Evolutionary conservation across 2,329 filamentous ascomycete genomes (phyloP).

Genomic region (Epichloe hybrida): DNA sequence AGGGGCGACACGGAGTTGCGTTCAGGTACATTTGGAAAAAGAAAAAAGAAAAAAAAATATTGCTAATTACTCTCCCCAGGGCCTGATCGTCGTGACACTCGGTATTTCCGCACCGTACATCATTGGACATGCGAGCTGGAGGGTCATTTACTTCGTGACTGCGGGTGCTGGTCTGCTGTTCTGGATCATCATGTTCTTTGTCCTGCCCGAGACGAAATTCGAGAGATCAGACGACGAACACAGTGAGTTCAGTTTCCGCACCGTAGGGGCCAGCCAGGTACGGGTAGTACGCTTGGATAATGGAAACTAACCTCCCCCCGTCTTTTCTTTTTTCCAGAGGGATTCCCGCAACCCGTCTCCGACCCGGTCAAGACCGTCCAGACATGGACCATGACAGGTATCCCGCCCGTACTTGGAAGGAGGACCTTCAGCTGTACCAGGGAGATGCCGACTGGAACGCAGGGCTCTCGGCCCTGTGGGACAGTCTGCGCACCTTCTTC

Average conservation of each 20-base stretch:
- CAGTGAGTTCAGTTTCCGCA: background rate
- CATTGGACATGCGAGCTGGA: background rate
- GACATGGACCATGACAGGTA: background rate
- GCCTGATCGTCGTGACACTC: background rate
- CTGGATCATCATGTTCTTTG: background rate
- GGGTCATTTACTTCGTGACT: conserved; percentile 2
- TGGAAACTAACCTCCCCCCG: too few relatives aligned
- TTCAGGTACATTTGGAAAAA: too few relatives aligned
- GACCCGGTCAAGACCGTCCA: background rate
- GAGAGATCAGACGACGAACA: background rate
- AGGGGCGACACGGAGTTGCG: too few relatives aligned
- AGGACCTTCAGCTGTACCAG: background rate
- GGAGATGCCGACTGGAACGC: background rate
- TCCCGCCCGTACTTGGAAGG: background rate
- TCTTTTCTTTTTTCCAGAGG: background rate
- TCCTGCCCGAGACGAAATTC: conserved; percentile 2
- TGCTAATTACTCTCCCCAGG: background rate
- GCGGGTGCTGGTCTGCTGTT: background rate
- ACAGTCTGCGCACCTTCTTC: conserved; percentile 1
- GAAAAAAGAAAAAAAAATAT: too few relatives aligned
- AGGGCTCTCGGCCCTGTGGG: background rate
- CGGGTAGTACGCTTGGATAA: too few relatives aligned
- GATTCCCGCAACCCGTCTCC: background rate
- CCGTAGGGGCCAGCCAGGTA: too few relatives aligned
- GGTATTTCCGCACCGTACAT: conserved; percentile 1